Conservation (phyloP, 2,329 filamentous ascomycete species). For the Diplocarpon rosae region DNA sequence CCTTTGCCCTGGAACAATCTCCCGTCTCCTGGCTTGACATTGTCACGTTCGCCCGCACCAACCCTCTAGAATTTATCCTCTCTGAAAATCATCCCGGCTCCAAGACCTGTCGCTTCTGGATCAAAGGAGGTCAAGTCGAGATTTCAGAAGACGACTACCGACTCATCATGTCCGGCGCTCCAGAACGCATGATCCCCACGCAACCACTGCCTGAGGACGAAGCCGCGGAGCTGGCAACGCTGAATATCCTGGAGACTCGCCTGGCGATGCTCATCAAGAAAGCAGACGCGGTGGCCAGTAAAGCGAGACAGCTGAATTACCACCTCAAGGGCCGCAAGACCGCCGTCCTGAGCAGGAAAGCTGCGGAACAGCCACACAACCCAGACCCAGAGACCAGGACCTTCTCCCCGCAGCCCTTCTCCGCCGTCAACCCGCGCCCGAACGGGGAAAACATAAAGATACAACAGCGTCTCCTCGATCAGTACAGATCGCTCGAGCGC, state of each 20-base stretch:
- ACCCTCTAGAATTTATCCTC: conserved; percentile 67
- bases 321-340: conserved; percentile 63
- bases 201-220: conserved; percentile 80
- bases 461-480: conserved; percentile 44
- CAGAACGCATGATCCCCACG: conserved; percentile 71
- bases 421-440: conserved; percentile 32
- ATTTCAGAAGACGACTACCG: conserved; percentile 83
- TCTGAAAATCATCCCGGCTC: conserved; percentile 57
- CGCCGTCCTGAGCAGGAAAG: conserved; percentile 57
- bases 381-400: conserved; percentile 6
- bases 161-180: conserved; percentile 69
- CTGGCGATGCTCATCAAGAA: conserved; percentile 66
- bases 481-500: conserved; percentile 32
- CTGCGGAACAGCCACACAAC: conserved; percentile 25
- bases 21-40: conserved; percentile 75
- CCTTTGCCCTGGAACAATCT: conserved; percentile 45
- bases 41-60: conserved; percentile 71
- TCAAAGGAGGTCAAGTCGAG: conserved; percentile 71
- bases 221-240: conserved; percentile 69
- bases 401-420: conserved; percentile 20
- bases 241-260: conserved; percentile 75
- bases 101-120: conserved; percentile 69
- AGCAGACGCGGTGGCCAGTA: conserved; percentile 63
- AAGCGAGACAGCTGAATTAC: conserved; percentile 71
- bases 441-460: conserved; percentile 26